A percentile compares a stretch with the other conserved stretches of the same genome.
These are phyloP conservation scores for Carex kokanica DNA, from an alignment of 176 grass and related monocot species.

Conservation along the genomic window DNA sequence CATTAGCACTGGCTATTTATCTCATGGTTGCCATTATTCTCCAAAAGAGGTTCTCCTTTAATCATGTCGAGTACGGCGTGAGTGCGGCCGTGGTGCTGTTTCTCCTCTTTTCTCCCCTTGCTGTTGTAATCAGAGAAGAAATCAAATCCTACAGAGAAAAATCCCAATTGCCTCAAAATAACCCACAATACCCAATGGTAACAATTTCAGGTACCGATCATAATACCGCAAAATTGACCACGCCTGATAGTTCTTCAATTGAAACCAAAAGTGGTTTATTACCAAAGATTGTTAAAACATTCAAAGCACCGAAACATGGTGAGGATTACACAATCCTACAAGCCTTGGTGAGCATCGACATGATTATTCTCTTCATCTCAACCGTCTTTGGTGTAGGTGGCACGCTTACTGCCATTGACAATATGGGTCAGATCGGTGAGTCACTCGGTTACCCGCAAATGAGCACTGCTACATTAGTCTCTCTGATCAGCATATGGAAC, in stretches of 20 bases:
- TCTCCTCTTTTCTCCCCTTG: slow-evolving; percentile 59
- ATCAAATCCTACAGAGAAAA: slow-evolving; percentile 29
- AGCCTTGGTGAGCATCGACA: slow-evolving; percentile 76
- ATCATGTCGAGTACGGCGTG: slow-evolving; percentile 38
- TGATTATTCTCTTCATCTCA: slow-evolving; percentile 60
- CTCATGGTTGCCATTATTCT: slow-evolving; percentile 65
- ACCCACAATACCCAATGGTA: background rate
- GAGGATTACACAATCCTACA: slow-evolving; percentile 76
- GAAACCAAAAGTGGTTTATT: background rate
- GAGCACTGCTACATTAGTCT: slow-evolving; percentile 52
- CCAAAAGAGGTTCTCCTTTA: slow-evolving; percentile 43
- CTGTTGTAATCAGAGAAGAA: slow-evolving; percentile 59
- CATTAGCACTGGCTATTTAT: slow-evolving; percentile 56
- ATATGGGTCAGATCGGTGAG: slow-evolving; percentile 75
- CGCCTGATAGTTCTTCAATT: background rate
- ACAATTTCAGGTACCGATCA: background rate
- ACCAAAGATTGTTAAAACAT: slow-evolving; percentile 21
- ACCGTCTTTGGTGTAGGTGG: slow-evolving; percentile 74
- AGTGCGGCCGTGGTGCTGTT: slow-evolving; percentile 48
- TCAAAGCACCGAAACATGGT: slow-evolving; percentile 47
- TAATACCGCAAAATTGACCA: background rate
- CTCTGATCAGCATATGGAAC: slow-evolving; percentile 90
- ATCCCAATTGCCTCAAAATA: slow-evolving; percentile 10
- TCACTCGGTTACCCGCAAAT: slow-evolving; percentile 61
- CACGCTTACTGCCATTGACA: slow-evolving; percentile 77